Percentiles rank a stretch among this genome's conserved stretches.
phyloP scores from a whole-genome alignment of 345 rosid genomes.

The Lumnitzera racemosa region DNA sequence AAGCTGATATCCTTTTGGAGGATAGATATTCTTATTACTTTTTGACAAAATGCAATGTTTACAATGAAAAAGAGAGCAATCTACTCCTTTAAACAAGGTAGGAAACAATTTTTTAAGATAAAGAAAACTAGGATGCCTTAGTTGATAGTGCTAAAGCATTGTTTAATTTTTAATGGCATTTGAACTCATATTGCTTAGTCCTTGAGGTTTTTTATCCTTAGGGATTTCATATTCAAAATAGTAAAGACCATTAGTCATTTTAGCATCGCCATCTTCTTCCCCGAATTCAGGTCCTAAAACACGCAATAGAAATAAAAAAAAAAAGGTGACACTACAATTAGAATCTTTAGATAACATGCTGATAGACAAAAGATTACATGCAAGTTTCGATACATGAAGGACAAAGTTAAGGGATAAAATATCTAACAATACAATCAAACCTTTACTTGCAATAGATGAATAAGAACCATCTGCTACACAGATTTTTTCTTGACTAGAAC shows the following conservation, averaged over 20 bases:
- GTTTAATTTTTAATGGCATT: neutral
- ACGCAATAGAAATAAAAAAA: neutral
- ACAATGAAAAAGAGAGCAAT: neutral
- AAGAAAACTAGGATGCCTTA: neutral
- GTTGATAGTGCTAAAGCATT: neutral
- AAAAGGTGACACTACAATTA: neutral
- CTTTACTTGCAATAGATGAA: neutral
- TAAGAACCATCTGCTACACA: neutral
- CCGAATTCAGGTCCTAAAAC: neutral
- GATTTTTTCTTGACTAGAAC: neutral
- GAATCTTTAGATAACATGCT: neutral
- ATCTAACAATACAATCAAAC: neutral
- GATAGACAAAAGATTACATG: conserved; percentile 1
- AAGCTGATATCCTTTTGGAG: too few species aligned
- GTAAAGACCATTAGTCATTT: neutral
- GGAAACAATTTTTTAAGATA: neutral
- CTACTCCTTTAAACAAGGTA: neutral
- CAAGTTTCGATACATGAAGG: neutral
- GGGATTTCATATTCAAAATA: neutral
- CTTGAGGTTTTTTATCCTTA: neutral
- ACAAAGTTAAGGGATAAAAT: neutral
- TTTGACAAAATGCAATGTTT: too few species aligned
- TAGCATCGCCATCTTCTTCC: conserved; percentile 1
- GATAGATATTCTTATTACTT: too few species aligned
- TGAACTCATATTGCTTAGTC: neutral